Evolutionary conservation across 108 stramenopile species (phyloP), one percentile per base, ranked within the genome.

Genomic region (Aureococcus anophagefferens): DNA sequence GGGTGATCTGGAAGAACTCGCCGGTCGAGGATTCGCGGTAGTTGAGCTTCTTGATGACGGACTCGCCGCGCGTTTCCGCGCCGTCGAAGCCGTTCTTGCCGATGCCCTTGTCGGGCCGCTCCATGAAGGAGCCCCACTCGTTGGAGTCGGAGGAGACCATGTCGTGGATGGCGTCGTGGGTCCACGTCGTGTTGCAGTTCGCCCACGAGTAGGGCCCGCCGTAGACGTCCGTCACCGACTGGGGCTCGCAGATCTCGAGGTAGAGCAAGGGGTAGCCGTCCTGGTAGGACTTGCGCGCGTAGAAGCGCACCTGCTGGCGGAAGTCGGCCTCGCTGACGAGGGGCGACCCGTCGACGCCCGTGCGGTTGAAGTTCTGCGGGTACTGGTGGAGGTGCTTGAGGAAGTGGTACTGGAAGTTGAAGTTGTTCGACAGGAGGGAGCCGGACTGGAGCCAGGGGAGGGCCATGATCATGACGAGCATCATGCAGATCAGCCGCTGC

Each of bases 401-500:
- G n/a, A 59, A 36, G 5, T 63, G 18, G 73, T 68, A 1, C 68
- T 31, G 34, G 45, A 34, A 36, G 73, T 34, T 17, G 67, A 5
- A 5, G 11, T 4, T 17, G 45, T 35, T 28, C 30, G 35, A 37
- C 30, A 68, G 34, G 14, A 59, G 7, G 30, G 44, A 29, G 14
- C 5, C 13, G 0, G 46, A 18, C 14, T 75, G 70, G 11, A 79
- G 69, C 66, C 46, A 65, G 33, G 74, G 78, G 9, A 80, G 68
- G 5, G 77, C 68, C 30, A 79, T 66, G 35, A 81, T 59, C 69
- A 79, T 73, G 46, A 63, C 5, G 30, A 81, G 75, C 18, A 80
- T 72, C 30, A 76, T 51, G 30, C 74, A 31, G 66, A 81, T 78
- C n/a, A 81, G 69, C 28, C 78, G 70, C n/a, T 75, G 66, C 14